Evolutionary conservation across 1,284 basidiomycete genomes (phyloP).

Genomic region (Thecaphora frezii): DNA sequence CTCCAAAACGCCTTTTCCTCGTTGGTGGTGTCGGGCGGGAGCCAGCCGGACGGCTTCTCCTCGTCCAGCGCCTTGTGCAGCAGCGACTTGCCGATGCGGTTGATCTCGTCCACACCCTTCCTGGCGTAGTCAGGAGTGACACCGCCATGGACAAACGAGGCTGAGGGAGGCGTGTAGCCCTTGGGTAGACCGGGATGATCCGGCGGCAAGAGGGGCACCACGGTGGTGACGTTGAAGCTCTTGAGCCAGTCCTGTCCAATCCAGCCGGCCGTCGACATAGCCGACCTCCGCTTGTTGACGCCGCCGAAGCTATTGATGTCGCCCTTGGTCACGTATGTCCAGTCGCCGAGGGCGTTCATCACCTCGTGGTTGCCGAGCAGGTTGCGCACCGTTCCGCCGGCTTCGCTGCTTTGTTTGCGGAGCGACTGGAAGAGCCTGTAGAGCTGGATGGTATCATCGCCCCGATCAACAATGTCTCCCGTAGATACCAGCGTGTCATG

Average conservation of each 20-base stretch:
- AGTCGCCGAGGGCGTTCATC: slow-evolving; percentile 60
- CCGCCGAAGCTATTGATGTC: slow-evolving; percentile 59
- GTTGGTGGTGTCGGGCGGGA: slow-evolving; percentile 24
- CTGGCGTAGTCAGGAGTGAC: slow-evolving; percentile 46
- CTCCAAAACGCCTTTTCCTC: slow-evolving; percentile 41
- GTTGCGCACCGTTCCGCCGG: slow-evolving; percentile 45
- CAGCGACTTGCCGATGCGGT: slow-evolving; percentile 33
- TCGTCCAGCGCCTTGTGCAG: slow-evolving; percentile 39
- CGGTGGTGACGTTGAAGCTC: slow-evolving; percentile 42
- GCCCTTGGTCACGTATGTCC: slow-evolving; percentile 60
- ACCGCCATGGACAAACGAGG: slow-evolving; percentile 54
- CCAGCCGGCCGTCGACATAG: slow-evolving; percentile 60
- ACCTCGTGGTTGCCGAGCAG: slow-evolving; percentile 50
- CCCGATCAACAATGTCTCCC: slow-evolving; percentile 57
- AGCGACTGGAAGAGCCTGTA: slow-evolving; percentile 47
- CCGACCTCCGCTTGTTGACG: slow-evolving; percentile 16
- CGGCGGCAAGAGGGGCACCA: slow-evolving; percentile 26
- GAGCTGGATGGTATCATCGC: slow-evolving; percentile 54
- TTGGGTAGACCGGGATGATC: slow-evolving; percentile 6
- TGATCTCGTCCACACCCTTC: slow-evolving; percentile 35
- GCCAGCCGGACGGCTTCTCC: slow-evolving; percentile 5
- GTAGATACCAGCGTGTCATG: slow-evolving; percentile 51
- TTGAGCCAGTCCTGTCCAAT: slow-evolving; percentile 49
- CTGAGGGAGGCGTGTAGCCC: slow-evolving; percentile 13
- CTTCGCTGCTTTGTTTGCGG: slow-evolving; percentile 23